Evolutionary conservation across 2,329 filamentous ascomycete genomes (phyloP).

Genomic region (Aspergillus tanneri): DNA sequence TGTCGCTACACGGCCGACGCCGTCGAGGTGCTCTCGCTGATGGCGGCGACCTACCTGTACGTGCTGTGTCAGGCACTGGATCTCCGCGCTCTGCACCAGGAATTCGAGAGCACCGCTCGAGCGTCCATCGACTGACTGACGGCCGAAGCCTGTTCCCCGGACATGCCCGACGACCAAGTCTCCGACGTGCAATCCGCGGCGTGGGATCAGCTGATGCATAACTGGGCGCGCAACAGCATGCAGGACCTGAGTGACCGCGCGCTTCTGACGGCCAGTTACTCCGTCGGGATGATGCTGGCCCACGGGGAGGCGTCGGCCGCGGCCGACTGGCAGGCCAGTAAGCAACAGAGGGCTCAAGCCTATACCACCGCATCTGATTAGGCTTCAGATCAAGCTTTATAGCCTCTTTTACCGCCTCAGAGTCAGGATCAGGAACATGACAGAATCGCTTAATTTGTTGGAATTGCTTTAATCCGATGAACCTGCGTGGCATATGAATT

Average conservation of each 20-base stretch:
- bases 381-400: too few species aligned
- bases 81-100: constrained; percentile 37
- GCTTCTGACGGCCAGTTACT: neutral
- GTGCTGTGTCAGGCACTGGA: constrained; percentile 59
- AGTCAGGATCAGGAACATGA: too few species aligned
- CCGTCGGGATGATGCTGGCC: neutral
- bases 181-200: neutral
- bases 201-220: constrained; percentile 18
- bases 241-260: constrained; percentile 16
- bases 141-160: neutral
- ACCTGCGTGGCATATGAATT: too few species aligned
- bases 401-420: too few species aligned
- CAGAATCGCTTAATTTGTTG: too few species aligned
- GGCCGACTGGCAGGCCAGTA: neutral
- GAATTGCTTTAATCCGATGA: too few species aligned
- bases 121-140: neutral
- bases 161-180: too few species aligned
- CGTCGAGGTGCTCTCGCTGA: constrained; percentile 55
- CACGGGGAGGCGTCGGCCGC: too few species aligned
- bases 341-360: too few species aligned
- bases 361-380: too few species aligned
- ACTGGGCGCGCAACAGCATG: constrained; percentile 16
- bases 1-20: constrained; percentile 57
- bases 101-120: constrained; percentile 1
- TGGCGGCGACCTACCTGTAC: constrained; percentile 55